Conservation (phyloP, 768 basidiomycete genomes). For the Crucibulum laeve region DNA sequence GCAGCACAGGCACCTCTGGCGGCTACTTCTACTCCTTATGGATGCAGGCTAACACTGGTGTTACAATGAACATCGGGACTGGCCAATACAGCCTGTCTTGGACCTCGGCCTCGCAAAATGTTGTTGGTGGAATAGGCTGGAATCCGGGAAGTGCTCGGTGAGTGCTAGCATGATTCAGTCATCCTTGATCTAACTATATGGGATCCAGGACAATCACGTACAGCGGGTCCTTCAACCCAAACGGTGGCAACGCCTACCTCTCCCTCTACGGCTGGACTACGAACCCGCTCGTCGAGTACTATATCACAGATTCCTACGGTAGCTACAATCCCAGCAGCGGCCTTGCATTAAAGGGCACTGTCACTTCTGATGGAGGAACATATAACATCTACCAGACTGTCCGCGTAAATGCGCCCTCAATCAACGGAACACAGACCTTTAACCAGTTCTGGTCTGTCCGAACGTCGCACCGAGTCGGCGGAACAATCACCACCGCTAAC, state of each 20-base stretch:
- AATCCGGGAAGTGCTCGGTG: neutral
- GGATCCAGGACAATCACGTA: constrained; percentile 28
- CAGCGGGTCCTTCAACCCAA: constrained; percentile 29
- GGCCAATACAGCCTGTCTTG: constrained; percentile 1
- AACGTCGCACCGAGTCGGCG: constrained; percentile 26
- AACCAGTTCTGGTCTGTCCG: constrained; percentile 44
- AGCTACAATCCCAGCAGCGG: constrained; percentile 32
- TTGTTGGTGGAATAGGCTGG: constrained; percentile 1
- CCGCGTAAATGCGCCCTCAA: constrained; percentile 37
- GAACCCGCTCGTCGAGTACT: constrained; percentile 44
- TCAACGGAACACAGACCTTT: constrained; percentile 38
- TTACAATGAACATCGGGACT: constrained; percentile 1
- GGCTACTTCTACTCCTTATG: constrained; percentile 1
- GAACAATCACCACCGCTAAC: constrained; percentile 28
- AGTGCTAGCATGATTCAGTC: neutral
- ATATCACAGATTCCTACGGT: constrained; percentile 38
- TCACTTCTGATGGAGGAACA: constrained; percentile 34
- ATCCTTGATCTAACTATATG: neutral
- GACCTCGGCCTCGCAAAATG: neutral
- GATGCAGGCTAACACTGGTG: neutral
- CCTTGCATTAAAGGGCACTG: constrained; percentile 27
- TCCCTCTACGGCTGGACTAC: constrained; percentile 44
- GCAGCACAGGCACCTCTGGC: neutral
- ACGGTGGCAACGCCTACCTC: constrained; percentile 38
- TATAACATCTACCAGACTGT: constrained; percentile 37